These are phyloP conservation scores for Mortierella antarctica DNA, from an alignment of 192 early-diverging fungal genomes.

Conservation along the genomic window DNA sequence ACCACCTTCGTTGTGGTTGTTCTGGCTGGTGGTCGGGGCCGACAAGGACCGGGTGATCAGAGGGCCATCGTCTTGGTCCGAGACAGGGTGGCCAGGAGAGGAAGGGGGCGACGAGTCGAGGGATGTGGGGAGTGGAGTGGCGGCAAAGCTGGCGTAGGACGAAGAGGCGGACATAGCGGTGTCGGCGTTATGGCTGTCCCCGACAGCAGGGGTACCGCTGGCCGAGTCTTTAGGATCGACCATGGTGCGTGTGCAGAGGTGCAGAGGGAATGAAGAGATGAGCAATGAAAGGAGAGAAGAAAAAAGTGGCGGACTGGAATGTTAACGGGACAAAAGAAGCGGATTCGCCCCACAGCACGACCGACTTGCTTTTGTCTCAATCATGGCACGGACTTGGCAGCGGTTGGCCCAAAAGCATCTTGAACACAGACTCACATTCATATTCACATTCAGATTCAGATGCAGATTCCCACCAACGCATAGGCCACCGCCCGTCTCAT, in stretches of 20 bases:
- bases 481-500: no score
- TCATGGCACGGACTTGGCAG: not conserved
- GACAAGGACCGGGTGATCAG: not conserved
- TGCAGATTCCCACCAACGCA: no score
- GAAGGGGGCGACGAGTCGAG: not conserved
- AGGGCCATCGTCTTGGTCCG: not conserved
- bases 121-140: not conserved
- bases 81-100: not conserved
- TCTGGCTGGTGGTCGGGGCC: not conserved
- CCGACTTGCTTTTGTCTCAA: not conserved
- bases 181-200: not conserved
- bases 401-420: constrained; percentile 5
- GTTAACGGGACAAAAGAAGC: not conserved
- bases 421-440: not conserved
- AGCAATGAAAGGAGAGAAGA: not conserved
- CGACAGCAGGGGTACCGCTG: no score
- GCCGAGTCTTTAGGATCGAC: no score
- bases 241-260: not conserved
- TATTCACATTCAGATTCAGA: not conserved
- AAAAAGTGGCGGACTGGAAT: no score
- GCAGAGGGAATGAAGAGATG: not conserved
- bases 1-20: not conserved
- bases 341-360: not conserved
- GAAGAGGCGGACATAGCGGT: not conserved
- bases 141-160: not conserved